A percentile compares a stretch with the other conserved stretches of the same genome.
These are phyloP conservation scores for Aspergillus terreus DNA, from an alignment of 2,329 filamentous ascomycete species.

Conservation along the genomic window DNA sequence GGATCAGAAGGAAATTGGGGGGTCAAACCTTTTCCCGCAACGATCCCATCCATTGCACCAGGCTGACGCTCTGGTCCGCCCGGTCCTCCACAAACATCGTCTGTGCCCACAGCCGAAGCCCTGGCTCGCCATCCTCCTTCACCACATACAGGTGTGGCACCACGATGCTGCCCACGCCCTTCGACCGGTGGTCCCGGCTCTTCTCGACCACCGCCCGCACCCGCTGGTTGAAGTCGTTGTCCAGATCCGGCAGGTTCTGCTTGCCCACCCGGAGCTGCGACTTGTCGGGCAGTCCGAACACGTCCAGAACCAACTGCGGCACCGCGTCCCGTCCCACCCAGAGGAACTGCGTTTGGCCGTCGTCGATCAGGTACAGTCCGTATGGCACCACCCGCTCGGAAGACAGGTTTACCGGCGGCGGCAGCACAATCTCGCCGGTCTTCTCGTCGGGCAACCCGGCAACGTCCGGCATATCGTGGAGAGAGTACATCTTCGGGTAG, in stretches of 20 bases:
- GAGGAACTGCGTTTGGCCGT: slow-evolving; percentile 94
- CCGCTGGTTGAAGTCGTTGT: slow-evolving; percentile 95
- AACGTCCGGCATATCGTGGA: slow-evolving; percentile 94
- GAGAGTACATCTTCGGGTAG: slow-evolving; percentile 76
- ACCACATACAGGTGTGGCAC: slow-evolving; percentile 91
- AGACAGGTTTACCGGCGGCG: slow-evolving; percentile 78
- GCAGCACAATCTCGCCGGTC: slow-evolving; percentile 85
- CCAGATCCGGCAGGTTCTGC: slow-evolving; percentile 76
- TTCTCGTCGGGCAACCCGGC: slow-evolving; percentile 80
- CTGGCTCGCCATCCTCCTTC: slow-evolving; percentile 92
- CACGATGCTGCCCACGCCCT: slow-evolving; percentile 88
- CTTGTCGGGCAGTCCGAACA: slow-evolving; percentile 83
- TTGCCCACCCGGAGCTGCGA: slow-evolving; percentile 88
- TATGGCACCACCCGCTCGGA: slow-evolving; percentile 85
- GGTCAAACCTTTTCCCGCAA: slow-evolving; percentile 85
- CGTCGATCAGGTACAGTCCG: slow-evolving; percentile 92
- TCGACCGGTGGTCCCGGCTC: slow-evolving; percentile 79
- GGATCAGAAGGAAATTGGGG: slow-evolving; percentile 10
- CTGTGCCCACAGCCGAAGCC: slow-evolving; percentile 93
- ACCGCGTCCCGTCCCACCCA: slow-evolving; percentile 95
- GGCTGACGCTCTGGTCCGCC: slow-evolving; percentile 88
- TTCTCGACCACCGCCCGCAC: slow-evolving; percentile 88
- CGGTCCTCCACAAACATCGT: slow-evolving; percentile 92
- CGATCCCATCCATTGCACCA: slow-evolving; percentile 87
- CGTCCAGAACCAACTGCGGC: slow-evolving; percentile 79